phyloP scores from a whole-genome alignment of 2,329 filamentous ascomycete genomes.

The Periconia sp. region DNA sequence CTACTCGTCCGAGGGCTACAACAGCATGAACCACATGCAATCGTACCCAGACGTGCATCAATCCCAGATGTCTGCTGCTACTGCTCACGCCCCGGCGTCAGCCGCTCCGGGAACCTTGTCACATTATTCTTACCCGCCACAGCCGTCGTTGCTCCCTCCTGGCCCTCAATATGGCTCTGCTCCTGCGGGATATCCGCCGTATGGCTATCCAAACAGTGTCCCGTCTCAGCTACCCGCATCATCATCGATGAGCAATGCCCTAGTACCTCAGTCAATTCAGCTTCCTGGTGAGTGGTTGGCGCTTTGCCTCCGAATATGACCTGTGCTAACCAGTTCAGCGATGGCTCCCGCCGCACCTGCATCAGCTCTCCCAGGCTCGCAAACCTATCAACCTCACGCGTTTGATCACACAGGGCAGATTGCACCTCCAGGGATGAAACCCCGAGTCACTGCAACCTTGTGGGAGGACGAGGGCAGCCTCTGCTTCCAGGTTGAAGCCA shows the following conservation, averaged over 20 bases:
- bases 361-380: conserved; percentile 33
- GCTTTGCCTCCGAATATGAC: conserved; percentile 13
- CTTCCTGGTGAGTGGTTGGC: conserved; percentile 54
- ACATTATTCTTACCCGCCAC: conserved; percentile 74
- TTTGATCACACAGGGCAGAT: conserved; percentile 93
- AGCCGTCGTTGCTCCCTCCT: conserved; percentile 77
- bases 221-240: conserved; percentile 75
- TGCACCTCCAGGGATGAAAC: conserved; percentile 93
- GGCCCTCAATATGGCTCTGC: conserved; percentile 70
- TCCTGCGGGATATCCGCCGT: conserved; percentile 67
- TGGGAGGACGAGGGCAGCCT: conserved; percentile 99
- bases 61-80: conserved; percentile 77
- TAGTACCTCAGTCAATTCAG: conserved; percentile 75
- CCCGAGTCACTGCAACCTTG: conserved; percentile 90
- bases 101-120: conserved; percentile 75
- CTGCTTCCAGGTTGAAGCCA: conserved; percentile 96
- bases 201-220: conserved; percentile 77
- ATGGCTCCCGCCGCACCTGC: conserved; percentile 42
- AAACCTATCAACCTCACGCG: conserved; percentile 52
- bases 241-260: conserved; percentile 69
- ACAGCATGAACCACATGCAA: conserved; percentile 80
- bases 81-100: conserved; percentile 75
- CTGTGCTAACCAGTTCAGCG: conserved; percentile 20
- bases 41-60: conserved; percentile 85
- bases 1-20: conserved; percentile 47